These are phyloP conservation scores for Celoporthe dispersa DNA, from an alignment of 2,329 filamentous ascomycete genomes.

Conservation along the genomic window DNA sequence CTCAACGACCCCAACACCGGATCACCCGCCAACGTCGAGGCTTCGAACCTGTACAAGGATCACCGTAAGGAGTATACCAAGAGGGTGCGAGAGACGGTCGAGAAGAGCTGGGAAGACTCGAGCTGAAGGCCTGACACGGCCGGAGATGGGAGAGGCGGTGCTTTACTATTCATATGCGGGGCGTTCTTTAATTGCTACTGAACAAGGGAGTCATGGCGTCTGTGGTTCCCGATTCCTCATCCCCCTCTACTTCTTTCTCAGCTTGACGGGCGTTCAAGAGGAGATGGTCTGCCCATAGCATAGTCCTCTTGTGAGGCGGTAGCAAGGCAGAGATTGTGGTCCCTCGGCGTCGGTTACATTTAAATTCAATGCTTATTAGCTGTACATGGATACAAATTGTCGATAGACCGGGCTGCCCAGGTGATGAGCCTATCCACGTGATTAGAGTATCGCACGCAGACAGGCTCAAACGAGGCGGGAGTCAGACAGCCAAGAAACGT, in stretches of 20 bases:
- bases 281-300: not conserved
- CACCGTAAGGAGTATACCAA: constrained; percentile 97
- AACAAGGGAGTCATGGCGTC: constrained; percentile 15
- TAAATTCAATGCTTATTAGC: not conserved
- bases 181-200: constrained; percentile 12
- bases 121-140: constrained; percentile 24
- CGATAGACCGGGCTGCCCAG: not conserved
- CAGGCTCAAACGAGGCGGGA: not conserved
- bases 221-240: constrained; percentile 7
- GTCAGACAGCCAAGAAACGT: not conserved
- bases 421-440: not conserved
- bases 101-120: constrained; percentile 98
- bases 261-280: constrained; percentile 9
- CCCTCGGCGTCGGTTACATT: not conserved
- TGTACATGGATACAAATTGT: not conserved
- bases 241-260: not conserved
- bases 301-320: not conserved
- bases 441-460: not conserved
- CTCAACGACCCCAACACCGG: constrained; percentile 99
- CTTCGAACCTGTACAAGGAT: constrained; percentile 97
- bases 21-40: constrained; percentile 96
- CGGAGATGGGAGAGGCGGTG: not conserved
- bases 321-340: constrained; percentile 6
- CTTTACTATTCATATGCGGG: not conserved
- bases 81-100: constrained; percentile 91